A percentile compares a stretch with the other conserved stretches of the same genome.
Conservation (phyloP, 345 rosid genomes). For the Microcos paniculata region DNA sequence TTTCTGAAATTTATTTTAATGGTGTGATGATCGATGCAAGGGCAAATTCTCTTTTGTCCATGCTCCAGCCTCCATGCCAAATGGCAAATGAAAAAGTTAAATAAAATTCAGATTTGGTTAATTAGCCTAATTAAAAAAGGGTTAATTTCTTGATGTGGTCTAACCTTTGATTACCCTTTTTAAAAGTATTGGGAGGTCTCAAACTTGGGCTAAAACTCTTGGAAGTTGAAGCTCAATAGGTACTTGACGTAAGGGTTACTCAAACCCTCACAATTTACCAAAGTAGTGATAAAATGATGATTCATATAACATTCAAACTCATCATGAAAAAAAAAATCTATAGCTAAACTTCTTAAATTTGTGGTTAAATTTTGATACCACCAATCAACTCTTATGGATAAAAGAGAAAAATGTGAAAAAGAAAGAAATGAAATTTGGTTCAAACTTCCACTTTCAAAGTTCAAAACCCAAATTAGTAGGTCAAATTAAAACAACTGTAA, state of each 20-base stretch:
- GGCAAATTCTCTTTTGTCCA: neutral
- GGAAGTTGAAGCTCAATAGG: neutral
- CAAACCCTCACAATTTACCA: neutral
- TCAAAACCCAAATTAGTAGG: neutral
- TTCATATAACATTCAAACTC: too few relatives aligned
- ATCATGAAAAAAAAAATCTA: too few relatives aligned
- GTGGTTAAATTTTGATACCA: too few relatives aligned
- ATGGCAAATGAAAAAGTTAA: neutral
- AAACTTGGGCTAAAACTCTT: neutral
- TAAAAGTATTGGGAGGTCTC: neutral
- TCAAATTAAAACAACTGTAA: neutral
- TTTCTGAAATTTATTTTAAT: neutral
- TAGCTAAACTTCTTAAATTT: too few relatives aligned
- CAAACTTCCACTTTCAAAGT: neutral
- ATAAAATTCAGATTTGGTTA: neutral
- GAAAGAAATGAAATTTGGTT: neutral
- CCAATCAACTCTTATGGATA: too few relatives aligned
- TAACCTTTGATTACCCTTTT: too few relatives aligned
- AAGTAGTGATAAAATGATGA: too few relatives aligned
- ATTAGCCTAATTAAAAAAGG: neutral
- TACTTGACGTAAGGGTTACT: neutral
- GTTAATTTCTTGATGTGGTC: neutral
- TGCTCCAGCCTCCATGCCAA: neutral
- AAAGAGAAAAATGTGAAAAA: neutral
- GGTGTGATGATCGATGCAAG: neutral